Base-by-base conservation (phyloP, 2,329 filamentous ascomycete genomes). In the Fonsecaea nubica region DNA sequence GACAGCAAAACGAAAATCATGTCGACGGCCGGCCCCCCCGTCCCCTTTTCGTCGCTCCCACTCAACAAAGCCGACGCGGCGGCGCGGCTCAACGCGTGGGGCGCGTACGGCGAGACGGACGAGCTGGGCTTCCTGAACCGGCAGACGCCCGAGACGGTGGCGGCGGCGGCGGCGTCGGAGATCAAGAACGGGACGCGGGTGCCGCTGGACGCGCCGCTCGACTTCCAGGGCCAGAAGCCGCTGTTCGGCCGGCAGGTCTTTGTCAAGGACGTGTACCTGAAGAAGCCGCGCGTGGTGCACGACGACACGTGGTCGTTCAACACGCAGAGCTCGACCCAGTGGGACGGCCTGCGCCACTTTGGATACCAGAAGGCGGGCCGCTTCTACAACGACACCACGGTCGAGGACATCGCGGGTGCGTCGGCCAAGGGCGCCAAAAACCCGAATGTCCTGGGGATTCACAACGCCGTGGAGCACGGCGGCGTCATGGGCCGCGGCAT, bases 41-140 rank as follows among this genome's bases (percentile, higher is more conserved):
- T 73, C 33, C 66, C 72, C 6, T 74, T 74, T 63, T 66, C 64
- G 5, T 75, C 79, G 2, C 80, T 87, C 0, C 84, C 84, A 0
- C 77, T 87, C 1, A 79, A 80, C 63, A 81, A 82, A 55, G 84
- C 84, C 6, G 78, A 75, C 2, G 82, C 83, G 7, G 53, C 71
- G 10, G 54, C 71, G 4, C 71, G 71, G 4, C 68, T 72, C 52
- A 87, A 87, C 64, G 83, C 85, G 5, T 87, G 85, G 85, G 84
- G 84, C 0, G 80, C 85, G 4, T 86, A 84, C 67, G 85, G 84
- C 2, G 72, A 77, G 4, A 64, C 77, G 2, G 85, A 87, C 65
- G 77, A 86, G 69, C 77, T 85, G 10, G 85, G 85, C 30, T 85
- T 82, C 71, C 77, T 87, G 1, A 87, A 87, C 72, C 78, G 85